Base-by-base conservation (phyloP, 106 monocot genomes). In the Platanthera zijinensis region DNA sequence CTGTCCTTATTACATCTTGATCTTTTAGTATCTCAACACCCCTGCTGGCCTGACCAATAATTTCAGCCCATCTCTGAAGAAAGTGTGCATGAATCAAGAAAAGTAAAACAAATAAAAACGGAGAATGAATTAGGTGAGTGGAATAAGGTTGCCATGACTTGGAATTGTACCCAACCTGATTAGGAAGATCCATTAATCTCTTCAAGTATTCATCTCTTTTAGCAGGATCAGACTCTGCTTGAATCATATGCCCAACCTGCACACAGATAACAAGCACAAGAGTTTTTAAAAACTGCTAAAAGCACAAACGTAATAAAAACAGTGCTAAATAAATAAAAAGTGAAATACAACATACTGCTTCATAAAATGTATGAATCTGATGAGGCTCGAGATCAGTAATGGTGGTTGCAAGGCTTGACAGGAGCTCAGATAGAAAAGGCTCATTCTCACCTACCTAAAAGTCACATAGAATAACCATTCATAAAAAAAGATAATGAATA, bases 201-300 rank as follows among this genome's bases (percentile, higher is more conserved):
- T 90, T 94, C 73, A 99, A 75, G 80, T 89, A 99, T 53, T 99
- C 99, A 68, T 99, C 99, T 75, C 99, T 90, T 81, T 89, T 99
- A 77, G 51, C 51, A 61, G 89, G 71, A 83, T 94, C 94, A 25
- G 94, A 78, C 72, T 99, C 99, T 13, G 99, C 94, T 78, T 99
- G 99, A 85, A 99, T 99, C 99, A 99, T 99, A 45, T 90, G 82
- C 50, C 94, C 94, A 82, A 99, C 99, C 97, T 99, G 71, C 75
- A 68, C 62, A 25, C 51, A 73, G 45, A 63, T n/a, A 71, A 54
- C n/a, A 13, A 25, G n/a, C 17, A 61, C 11, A 46, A 78, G 54
- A 52, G 49, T 7, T 28, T 63, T 69, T 32, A 25, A 47, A 67
- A 71, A 21, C 2, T 50, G 8, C 49, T 25, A 63, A 13, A 49